Conservation (phyloP, 768 basidiomycete genomes). For the Cyathus striatus region DNA sequence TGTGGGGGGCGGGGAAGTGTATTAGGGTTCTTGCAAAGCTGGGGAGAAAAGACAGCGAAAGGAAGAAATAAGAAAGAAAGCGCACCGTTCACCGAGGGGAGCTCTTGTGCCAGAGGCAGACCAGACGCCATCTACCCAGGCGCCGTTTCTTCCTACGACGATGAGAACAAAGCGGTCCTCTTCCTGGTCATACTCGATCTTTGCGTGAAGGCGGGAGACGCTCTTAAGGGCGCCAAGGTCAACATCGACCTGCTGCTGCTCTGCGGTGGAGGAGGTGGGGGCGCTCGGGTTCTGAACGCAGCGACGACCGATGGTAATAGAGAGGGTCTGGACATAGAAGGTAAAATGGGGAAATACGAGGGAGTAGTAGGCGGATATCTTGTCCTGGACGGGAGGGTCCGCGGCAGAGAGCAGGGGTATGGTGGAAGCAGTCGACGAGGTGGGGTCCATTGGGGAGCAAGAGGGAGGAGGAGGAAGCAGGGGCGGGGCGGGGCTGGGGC, state of each 20-base stretch:
- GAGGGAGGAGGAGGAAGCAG: conserved; percentile 2
- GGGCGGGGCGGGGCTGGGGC: too few relatives aligned
- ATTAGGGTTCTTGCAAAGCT: neutral
- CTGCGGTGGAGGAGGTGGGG: conserved; percentile 53
- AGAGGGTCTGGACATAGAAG: conserved; percentile 95
- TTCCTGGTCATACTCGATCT: conserved; percentile 90
- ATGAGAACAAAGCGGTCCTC: conserved; percentile 84
- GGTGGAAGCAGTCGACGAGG: conserved; percentile 35
- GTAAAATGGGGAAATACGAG: conserved; percentile 92
- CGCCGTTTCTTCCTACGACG: conserved; percentile 95
- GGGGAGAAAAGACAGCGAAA: neutral
- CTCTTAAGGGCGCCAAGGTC: conserved; percentile 97
- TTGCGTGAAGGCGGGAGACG: conserved; percentile 94
- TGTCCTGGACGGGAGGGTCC: conserved; percentile 48
- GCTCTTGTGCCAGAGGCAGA: conserved; percentile 82
- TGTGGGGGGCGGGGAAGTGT: conserved; percentile 24
- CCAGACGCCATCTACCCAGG: conserved; percentile 98
- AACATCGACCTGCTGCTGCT: conserved; percentile 64
- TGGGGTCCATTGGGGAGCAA: conserved; percentile 32
- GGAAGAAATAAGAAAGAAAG: conserved; percentile 5
- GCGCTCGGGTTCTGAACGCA: conserved; percentile 53
- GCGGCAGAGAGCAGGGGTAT: conserved; percentile 17
- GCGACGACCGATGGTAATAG: conserved; percentile 89
- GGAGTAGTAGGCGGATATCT: conserved; percentile 90
- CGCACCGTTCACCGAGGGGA: conserved; percentile 78